A percentile compares a stretch with the other conserved stretches of the same genome.
phyloP scores from a whole-genome alignment of 129 eudicot genomes.

The Artemisia argyi region DNA sequence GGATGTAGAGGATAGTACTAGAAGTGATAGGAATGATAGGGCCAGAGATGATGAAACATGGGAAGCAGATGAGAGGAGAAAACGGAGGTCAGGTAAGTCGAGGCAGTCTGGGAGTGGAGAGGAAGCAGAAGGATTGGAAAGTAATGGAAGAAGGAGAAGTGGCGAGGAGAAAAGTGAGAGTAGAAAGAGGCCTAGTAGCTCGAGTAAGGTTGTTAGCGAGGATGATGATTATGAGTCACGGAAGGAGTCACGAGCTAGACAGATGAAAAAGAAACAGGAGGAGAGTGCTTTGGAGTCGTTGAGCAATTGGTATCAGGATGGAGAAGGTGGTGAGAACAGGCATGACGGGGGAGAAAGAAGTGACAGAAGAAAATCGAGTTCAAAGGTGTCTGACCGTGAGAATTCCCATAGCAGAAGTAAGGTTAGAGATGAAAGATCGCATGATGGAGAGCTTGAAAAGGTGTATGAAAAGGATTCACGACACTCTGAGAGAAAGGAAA shows the following conservation, averaged over 20 bases:
- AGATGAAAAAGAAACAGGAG: slow-evolving; percentile 65
- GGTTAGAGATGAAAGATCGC: slow-evolving; percentile 49
- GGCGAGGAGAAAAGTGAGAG: slow-evolving; percentile 53
- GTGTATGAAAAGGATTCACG: slow-evolving; percentile 46
- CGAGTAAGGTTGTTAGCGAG: slow-evolving; percentile 61
- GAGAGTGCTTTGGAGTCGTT: slow-evolving; percentile 73
- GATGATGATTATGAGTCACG: slow-evolving; percentile 69
- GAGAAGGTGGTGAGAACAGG: slow-evolving; percentile 63
- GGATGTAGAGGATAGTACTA: slow-evolving; percentile 53
- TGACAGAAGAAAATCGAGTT: slow-evolving; percentile 52
- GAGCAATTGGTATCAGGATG: slow-evolving; percentile 88
- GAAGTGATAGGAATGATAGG: slow-evolving; percentile 51
- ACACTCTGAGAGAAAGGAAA: slow-evolving; percentile 48
- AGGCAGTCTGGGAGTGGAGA: slow-evolving; percentile 56
- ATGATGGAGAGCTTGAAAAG: slow-evolving; percentile 52
- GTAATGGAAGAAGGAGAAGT: slow-evolving; percentile 40
- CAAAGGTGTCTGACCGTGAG: slow-evolving; percentile 53
- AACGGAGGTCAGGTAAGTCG: slow-evolving; percentile 63
- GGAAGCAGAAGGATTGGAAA: slow-evolving; percentile 65
- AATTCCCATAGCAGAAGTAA: slow-evolving; percentile 41
- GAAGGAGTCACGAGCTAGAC: slow-evolving; percentile 55
- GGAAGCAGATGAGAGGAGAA: slow-evolving; percentile 68
- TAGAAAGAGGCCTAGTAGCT: slow-evolving; percentile 63
- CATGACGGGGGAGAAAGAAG: slow-evolving; percentile 61
- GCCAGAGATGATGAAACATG: slow-evolving; percentile 54